Evolutionary conservation across 2,329 filamentous ascomycete genomes (phyloP).

Genomic region (Tolypocladium amazonense): DNA sequence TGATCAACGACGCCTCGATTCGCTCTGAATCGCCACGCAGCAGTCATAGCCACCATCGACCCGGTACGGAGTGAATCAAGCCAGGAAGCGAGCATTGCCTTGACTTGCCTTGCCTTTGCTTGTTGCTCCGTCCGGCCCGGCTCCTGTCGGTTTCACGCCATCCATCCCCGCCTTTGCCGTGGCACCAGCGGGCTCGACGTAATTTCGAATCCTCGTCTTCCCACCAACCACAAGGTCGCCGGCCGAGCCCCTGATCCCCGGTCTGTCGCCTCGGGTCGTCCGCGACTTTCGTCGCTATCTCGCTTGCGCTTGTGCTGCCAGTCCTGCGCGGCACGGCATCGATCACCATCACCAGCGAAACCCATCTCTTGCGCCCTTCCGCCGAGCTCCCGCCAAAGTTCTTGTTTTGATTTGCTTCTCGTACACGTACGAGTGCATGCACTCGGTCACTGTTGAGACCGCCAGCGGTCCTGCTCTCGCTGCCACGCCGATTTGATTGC

Average conservation of each 20-base stretch:
- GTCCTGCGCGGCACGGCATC: not conserved
- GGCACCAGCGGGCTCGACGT: conserved; percentile 8
- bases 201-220: conserved; percentile 14
- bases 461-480: not conserved
- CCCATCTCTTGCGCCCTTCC: not conserved
- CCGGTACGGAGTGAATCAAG: not conserved
- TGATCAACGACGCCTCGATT: not conserved
- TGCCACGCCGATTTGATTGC: not conserved
- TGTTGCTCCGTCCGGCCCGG: not conserved
- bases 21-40: not conserved
- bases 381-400: not conserved
- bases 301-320: not conserved
- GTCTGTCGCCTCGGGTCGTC: not conserved
- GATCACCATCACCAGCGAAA: not conserved
- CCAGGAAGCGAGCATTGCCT: not conserved
- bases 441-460: not conserved
- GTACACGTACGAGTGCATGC: not conserved
- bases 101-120: too few species aligned
- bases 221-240: not conserved
- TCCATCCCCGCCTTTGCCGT: not conserved
- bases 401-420: not conserved
- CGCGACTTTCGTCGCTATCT: not conserved
- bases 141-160: conserved; percentile 4
- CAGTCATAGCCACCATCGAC: not conserved
- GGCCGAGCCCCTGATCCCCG: conserved; percentile 2